Base-by-base conservation (phyloP, 1,284 basidiomycete genomes). In the Paramarasmius palmivorus region DNA sequence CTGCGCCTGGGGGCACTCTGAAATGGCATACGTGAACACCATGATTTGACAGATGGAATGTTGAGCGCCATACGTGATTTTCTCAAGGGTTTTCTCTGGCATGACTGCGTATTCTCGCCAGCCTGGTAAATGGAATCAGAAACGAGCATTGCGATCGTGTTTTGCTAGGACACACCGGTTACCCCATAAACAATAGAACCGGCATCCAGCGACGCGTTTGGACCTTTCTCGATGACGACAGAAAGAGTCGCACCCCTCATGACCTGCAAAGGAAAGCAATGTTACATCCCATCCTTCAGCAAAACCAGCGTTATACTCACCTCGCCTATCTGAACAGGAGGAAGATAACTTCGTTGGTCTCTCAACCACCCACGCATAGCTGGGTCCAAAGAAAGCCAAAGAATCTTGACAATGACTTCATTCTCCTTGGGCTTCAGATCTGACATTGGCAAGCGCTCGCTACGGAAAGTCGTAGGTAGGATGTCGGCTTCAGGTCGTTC, bases 301-400 rank as follows among this genome's bases (percentile, higher is more conserved):
- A 55, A 38, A 4, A 41, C 15, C 6, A 10, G 32, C 9, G 15
- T 6, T n/a, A 50, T 22, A 50, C 65, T 46, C 52, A 85, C 84
- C 67, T 86, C 90, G 22, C 90, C 90, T 57, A 95, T 88, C 69
- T 92, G 73, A 9, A 95, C 92, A 3, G 86, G 88, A 17, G 79
- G 80, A 19, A 87, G 45, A 61, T 90, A 91, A 65, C 81, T 86
- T 48, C 88, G 78, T 17, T 64, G 67, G 65, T 93, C 89, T 49
- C 80, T 82, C 49, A 96, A 65, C 80, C 88, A 95, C 9, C 84
- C 87, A 34, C 93, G 82, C 91, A 94, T 93, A 1, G 90, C 90
- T 32, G 92, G 90, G 64, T 94, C 92, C 53, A 94, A 73, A 37
- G 88, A 90, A 19, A 92, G 67, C 73, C 86, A 92, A 45, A 85